Conservation (phyloP, 164 flowering plant genomes). For the Magnolia changhungtana region DNA sequence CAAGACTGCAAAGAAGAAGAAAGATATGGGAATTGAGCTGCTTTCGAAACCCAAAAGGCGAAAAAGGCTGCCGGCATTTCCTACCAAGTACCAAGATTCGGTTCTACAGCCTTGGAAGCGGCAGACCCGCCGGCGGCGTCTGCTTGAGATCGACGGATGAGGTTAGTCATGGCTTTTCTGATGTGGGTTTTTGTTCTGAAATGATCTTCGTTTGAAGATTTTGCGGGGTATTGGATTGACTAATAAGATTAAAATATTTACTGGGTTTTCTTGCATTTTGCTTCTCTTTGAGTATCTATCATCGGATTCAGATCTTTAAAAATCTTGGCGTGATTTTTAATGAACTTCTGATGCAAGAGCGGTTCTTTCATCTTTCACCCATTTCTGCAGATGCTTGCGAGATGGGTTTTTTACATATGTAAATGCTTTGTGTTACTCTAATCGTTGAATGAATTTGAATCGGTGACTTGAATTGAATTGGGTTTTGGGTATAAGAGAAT, state of each 20-base stretch:
- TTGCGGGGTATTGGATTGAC: not conserved
- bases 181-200: conserved; percentile 20
- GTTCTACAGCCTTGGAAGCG: conserved; percentile 43
- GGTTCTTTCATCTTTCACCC: not conserved
- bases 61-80: conserved; percentile 37
- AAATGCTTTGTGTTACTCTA: not conserved
- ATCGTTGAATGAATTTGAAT: not conserved
- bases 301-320: conserved; percentile 3
- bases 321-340: conserved; percentile 5
- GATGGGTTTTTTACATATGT: not conserved
- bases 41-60: conserved; percentile 21
- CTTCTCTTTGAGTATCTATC: not conserved
- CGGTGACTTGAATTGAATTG: not conserved
- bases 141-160: conserved; percentile 8
- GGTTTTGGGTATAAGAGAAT: not conserved
- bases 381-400: not conserved
- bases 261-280: not conserved
- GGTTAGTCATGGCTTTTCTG: conserved; percentile 12
- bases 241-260: not conserved
- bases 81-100: conserved; percentile 41
- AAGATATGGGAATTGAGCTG: conserved; percentile 8
- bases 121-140: conserved; percentile 12
- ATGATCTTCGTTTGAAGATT: conserved; percentile 6
- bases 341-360: conserved; percentile 4
- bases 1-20: conserved; percentile 4